Evolutionary conservation across 129 eudicot species (phyloP).

Genomic region (Artemisia argyi): DNA sequence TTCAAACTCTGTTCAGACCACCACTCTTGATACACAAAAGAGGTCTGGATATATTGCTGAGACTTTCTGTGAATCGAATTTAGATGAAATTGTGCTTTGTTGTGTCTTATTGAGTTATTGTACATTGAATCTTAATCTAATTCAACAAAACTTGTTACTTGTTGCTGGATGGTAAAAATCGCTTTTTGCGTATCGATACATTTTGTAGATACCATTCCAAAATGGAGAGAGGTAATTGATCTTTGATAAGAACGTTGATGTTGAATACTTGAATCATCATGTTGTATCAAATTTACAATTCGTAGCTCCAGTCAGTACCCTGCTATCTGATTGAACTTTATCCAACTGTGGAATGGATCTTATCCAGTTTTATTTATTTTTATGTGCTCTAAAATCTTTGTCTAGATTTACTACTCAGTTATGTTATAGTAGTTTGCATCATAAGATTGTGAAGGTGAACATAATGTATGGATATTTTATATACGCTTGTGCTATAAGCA

Average conservation of each 20-base stretch:
- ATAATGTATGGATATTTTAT: not conserved
- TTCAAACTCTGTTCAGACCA: not conserved
- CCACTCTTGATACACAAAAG: not conserved
- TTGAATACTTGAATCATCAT: not conserved
- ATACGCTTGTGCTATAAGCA: conserved; percentile 5
- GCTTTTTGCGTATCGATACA: not conserved
- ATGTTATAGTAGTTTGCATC: not conserved
- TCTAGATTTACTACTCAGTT: conserved; percentile 1
- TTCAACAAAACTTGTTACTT: not conserved
- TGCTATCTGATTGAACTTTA: not conserved
- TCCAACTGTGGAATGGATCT: not conserved
- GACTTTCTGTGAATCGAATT: not conserved
- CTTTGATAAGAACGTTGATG: conserved; percentile 10
- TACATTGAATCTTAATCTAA: not conserved
- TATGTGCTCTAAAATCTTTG: not conserved
- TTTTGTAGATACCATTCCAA: not conserved
- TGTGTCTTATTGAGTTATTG: not conserved
- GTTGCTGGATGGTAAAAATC: not conserved
- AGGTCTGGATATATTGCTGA: not conserved
- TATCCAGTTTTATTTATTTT: not conserved
- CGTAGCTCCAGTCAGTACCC: conserved; percentile 1
- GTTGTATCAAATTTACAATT: not conserved
- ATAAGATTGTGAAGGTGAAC: conserved; percentile 4
- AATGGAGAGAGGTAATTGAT: not conserved
- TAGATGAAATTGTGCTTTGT: not conserved